These are phyloP conservation scores for Dioscorea zingiberensis DNA, from an alignment of 106 monocot species.

Conservation along the genomic window DNA sequence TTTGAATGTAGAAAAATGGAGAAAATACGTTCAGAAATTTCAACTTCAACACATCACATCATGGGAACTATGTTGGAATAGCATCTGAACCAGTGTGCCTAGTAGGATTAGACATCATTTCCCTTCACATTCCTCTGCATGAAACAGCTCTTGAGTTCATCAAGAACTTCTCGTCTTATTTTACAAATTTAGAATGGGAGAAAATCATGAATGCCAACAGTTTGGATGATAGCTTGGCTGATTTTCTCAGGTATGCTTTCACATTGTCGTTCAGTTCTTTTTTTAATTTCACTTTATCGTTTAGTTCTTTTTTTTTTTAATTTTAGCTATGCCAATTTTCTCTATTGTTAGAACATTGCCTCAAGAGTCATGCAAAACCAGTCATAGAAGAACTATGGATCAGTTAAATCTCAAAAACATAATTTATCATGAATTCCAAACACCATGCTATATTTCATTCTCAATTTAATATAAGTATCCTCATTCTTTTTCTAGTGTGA, in stretches of 20 bases:
- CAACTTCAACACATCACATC: slow-evolving; percentile 57
- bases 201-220: slow-evolving; percentile 32
- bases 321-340: background rate
- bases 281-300: too few relatives aligned
- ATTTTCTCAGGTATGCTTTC: slow-evolving; percentile 3
- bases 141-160: slow-evolving; percentile 32
- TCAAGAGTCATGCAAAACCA: too few relatives aligned
- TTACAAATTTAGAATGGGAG: slow-evolving; percentile 56
- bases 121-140: slow-evolving; percentile 13
- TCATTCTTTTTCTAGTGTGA: too few relatives aligned
- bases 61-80: slow-evolving; percentile 67
- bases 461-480: too few relatives aligned
- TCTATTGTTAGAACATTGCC: background rate
- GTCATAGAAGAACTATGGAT: too few relatives aligned
- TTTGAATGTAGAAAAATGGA: slow-evolving; percentile 11
- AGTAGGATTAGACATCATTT: slow-evolving; percentile 70
- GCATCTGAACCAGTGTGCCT: slow-evolving; percentile 53
- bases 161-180: slow-evolving; percentile 36
- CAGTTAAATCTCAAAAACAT: background rate
- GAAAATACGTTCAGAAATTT: slow-evolving; percentile 17
- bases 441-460: background rate
- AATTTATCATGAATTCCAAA: background rate
- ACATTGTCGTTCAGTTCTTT: background rate
- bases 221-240: slow-evolving; percentile 23
- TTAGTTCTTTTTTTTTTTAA: background rate